Percentiles rank a stretch among this genome's conserved stretches.
phyloP scores from a whole-genome alignment of 345 rosid species.

The Corchorus capsularis region DNA sequence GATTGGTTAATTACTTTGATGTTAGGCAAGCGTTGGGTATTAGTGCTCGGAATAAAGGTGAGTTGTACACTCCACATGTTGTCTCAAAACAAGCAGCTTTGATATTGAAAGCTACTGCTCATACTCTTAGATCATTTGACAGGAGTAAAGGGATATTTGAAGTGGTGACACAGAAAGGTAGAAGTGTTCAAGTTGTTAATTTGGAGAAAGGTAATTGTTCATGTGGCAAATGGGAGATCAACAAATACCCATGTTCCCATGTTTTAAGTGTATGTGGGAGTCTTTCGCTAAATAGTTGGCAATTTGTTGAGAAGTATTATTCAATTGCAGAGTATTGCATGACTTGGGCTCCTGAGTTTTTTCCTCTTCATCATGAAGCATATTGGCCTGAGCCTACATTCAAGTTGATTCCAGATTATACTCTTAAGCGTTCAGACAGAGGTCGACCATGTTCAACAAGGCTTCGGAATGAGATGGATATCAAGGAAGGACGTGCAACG shows the following conservation, averaged over 20 bases:
- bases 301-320: not conserved
- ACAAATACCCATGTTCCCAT: slow-evolving; percentile 4
- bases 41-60: not conserved
- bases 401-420: not conserved
- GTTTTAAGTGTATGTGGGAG: not conserved
- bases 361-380: slow-evolving; percentile 9
- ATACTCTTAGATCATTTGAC: not conserved
- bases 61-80: not conserved
- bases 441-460: not conserved
- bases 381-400: not conserved
- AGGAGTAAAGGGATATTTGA: not conserved
- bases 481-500: no score
- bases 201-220: not conserved
- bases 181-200: not conserved
- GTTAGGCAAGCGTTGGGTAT: not conserved
- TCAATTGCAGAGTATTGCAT: not conserved
- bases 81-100: not conserved
- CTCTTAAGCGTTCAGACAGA: not conserved
- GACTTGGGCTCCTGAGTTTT: slow-evolving; percentile 1
- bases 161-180: not conserved
- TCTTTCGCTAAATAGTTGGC: not conserved
- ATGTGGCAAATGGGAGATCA: slow-evolving; percentile 1
- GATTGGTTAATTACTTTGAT: not conserved
- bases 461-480: not conserved
- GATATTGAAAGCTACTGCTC: not conserved